Evolutionary conservation across 208 protist genomes (phyloP), one percentile per base, ranked within the genome.

Genomic region (Crithidia acanthocephali): DNA sequence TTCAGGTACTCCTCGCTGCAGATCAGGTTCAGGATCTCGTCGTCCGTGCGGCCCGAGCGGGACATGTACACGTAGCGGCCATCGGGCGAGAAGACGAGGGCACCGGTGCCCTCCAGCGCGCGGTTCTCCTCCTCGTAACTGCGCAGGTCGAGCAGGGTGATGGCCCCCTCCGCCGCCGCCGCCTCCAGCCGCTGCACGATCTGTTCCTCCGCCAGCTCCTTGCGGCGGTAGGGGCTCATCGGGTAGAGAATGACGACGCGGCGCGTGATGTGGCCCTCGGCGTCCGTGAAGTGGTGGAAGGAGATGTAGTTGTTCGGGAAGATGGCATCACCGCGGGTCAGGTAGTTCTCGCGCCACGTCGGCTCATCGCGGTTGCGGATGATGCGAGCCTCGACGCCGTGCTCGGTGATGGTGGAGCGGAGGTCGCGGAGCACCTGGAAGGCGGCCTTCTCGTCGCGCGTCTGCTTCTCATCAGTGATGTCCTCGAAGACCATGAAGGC

Each of bases 31-130:
- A 95, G 77, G 28, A 92, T 69, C 66, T 79, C 79, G 37, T 89
- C 86, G 59, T 87, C 83, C 45, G 79, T 88, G 64, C 90, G 90
- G 28, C 58, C 56, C 56, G 90, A 95, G 56, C 83, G 90, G 25
- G 83, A 81, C 90, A 95, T 95, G 75, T 92, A 95, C 16, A 89
- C 90, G 69, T 86, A 91, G 45, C 73, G 48, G 32, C 87, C 86
- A 65, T 93, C 81, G 20, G 80, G 57, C 2, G 87, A 89, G 68
- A 93, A 95, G 76, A 80, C 68, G 52, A 93, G 44, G 9, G 85
- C 85, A 37, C 83, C 85, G 35, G 83, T 87, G 62, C 90, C 90
- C 72, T 95, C 90, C 30, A 93, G 68, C 60, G 58, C 72, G 33
- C 79, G 70, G 53, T 68, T 68, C 55, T 86, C 58, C 20, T 70